A percentile compares a stretch with the other conserved stretches of the same genome.
Conservation (phyloP, 2,329 filamentous ascomycete genomes). For the Akanthomyces muscarius region DNA sequence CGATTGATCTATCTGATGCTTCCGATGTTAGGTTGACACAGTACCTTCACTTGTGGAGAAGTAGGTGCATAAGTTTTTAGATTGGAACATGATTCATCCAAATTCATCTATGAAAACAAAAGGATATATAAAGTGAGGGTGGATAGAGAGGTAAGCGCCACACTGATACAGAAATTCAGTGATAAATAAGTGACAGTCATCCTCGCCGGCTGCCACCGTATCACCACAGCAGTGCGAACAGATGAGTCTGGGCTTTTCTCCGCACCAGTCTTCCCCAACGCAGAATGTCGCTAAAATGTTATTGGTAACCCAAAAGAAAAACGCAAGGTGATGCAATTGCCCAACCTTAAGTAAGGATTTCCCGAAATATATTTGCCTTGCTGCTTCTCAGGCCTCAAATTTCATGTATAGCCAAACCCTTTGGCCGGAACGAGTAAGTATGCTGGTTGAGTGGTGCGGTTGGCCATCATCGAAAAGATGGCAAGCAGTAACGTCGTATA, state of each 20-base stretch:
- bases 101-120: conserved; percentile 34
- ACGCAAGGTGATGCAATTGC: conserved; percentile 7
- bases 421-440: neutral
- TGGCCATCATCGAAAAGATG: neutral
- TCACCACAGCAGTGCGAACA: neutral
- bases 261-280: conserved; percentile 4
- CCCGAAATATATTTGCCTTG: neutral
- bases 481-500: neutral
- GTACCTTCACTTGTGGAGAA: neutral
- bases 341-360: neutral
- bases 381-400: neutral
- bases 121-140: conserved; percentile 27
- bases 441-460: neutral
- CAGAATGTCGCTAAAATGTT: conserved; percentile 15
- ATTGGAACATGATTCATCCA: conserved; percentile 15
- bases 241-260: neutral
- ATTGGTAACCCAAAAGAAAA: conserved; percentile 7
- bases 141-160: neutral
- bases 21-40: neutral
- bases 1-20: conserved; percentile 7
- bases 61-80: neutral
- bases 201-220: neutral
- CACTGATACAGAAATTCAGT: neutral
- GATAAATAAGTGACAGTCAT: neutral
- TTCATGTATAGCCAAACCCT: neutral